Evolutionary conservation across 805 yeast species (phyloP).

Genomic region (Candida sonorensis): DNA sequence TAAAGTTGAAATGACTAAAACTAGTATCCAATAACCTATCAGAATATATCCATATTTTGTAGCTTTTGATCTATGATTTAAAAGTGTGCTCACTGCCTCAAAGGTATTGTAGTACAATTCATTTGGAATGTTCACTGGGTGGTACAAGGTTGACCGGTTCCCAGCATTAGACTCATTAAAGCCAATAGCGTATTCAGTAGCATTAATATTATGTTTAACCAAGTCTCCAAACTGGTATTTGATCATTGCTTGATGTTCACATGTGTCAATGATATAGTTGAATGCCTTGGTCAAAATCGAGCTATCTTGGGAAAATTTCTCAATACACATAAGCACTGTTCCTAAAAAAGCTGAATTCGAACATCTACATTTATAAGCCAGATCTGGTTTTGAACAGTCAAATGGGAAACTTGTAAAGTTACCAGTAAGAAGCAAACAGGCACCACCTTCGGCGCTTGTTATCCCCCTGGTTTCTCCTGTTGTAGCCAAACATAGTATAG

Average conservation of each 20-base stretch:
- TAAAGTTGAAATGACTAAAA: constrained; percentile 19
- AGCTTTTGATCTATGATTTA: constrained; percentile 23
- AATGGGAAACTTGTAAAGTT: constrained; percentile 28
- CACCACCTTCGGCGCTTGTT: constrained; percentile 29
- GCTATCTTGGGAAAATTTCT: constrained; percentile 21
- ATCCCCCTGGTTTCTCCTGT: constrained; percentile 22
- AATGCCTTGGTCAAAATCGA: constrained; percentile 25
- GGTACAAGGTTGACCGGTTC: constrained; percentile 12
- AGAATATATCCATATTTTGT: constrained; percentile 24
- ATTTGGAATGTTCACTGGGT: constrained; percentile 23
- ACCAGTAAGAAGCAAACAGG: constrained; percentile 29
- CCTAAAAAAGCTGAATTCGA: constrained; percentile 27
- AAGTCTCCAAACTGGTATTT: constrained; percentile 23
- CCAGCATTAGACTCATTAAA: constrained; percentile 7
- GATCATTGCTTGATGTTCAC: constrained; percentile 26
- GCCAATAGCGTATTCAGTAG: constrained; percentile 16
- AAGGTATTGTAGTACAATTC: constrained; percentile 19
- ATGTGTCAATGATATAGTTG: constrained; percentile 27
- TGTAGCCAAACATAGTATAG: background rate
- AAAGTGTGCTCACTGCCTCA: constrained; percentile 22
- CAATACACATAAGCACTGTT: constrained; percentile 30
- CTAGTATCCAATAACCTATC: constrained; percentile 27
- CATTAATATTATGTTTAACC: constrained; percentile 22
- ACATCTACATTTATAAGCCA: constrained; percentile 31
- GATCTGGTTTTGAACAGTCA: constrained; percentile 27